phyloP scores from a whole-genome alignment of 2,329 filamentous ascomycete species.

The Cladosporium velox region DNA sequence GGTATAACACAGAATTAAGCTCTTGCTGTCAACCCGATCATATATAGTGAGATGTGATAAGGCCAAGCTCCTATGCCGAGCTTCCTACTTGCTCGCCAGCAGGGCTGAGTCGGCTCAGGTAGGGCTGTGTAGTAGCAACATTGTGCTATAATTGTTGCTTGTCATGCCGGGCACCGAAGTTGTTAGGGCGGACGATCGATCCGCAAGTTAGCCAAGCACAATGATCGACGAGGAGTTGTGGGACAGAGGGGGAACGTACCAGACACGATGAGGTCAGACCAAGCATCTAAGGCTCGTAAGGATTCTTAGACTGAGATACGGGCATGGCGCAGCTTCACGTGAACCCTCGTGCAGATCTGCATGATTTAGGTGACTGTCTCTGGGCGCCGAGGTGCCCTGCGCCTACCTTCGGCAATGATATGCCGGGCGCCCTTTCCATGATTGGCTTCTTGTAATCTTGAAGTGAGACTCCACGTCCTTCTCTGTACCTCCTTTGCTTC shows the following conservation, averaged over 20 bases:
- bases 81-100: background rate
- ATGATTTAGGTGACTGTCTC: background rate
- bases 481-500: background rate
- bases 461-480: background rate
- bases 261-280: conserved; percentile 8
- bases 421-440: background rate
- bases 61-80: background rate
- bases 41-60: background rate
- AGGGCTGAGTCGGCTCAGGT: no score
- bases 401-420: background rate
- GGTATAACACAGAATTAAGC: background rate
- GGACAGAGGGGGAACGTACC: background rate
- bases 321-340: conserved; percentile 5
- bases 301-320: background rate
- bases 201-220: background rate
- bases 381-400: conserved; percentile 11
- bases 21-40: background rate
- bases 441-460: background rate
- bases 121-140: background rate
- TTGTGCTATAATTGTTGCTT: background rate
- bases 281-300: background rate
- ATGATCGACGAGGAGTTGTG: background rate
- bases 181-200: background rate
- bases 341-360: background rate
- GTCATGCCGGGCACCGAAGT: background rate